Evolutionary conservation across 2,329 filamentous ascomycete species (phyloP), one percentile per base, ranked within the genome.

Genomic region (Fusarium acutatum): DNA sequence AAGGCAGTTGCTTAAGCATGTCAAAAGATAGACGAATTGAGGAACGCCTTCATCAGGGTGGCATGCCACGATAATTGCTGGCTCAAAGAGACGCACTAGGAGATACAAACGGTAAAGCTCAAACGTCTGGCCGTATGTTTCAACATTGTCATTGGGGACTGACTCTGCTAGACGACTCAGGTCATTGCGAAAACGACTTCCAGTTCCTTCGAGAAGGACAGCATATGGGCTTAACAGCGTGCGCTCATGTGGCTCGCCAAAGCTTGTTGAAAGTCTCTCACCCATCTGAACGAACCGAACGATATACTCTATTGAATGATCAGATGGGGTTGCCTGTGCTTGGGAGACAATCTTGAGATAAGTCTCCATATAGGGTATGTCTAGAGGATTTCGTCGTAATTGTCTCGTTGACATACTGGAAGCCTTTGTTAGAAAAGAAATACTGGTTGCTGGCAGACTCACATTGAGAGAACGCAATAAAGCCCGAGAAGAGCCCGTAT

Each of bases 381-480:
- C 77, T 5, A 84, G 73, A 12, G 77, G 79, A 46, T 81, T 82
- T 11, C 71, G 72, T 41, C 82, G 79, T 8, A 78, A 80, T 56
- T 83, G 82, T 56, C 83, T 82, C n/a, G 77, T 78, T 13, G 82
- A 82, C 7, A 75, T 83, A 81, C 60, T 83, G 81, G 14, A 5
- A 34, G 12, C 12, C 15, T 26, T 8, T 14, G 32, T 73, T 34
- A 72, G 60, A 50, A 14, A 10, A n/a, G 20, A 37, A 7, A n/a
- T 28, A 22, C 24, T 22, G 8, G 46, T 5, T 20, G 18, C 6
- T 22, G 7, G 22, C 11, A 30, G 32, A 76, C 82, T 76, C 73
- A 84, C 83, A 82, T 71, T 38, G 83, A 83, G n/a, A 83, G 70
- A 9, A 83, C 57, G 47, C 82, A 85, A 53, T 81, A 84, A 41